Percentiles rank a stretch among this genome's conserved stretches.
Conservation (phyloP, 371 early-diverging fungal species). For the Apophysomyces trapeziformis region DNA sequence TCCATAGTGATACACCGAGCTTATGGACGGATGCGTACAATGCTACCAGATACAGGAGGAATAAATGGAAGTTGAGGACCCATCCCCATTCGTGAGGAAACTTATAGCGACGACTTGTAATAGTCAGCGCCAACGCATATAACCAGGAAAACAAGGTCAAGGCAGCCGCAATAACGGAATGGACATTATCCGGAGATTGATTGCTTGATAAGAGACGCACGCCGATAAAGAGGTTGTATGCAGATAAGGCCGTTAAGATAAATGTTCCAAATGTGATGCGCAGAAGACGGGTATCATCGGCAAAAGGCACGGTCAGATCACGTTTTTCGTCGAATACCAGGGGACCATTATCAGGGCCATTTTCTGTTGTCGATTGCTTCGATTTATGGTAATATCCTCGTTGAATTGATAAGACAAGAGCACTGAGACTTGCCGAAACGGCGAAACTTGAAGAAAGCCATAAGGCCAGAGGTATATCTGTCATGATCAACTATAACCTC, state of each 20-base stretch:
- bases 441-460: constrained; percentile 17
- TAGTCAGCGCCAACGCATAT: constrained; percentile 18
- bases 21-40: constrained; percentile 3
- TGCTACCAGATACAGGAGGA: constrained; percentile 8
- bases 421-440: constrained; percentile 16
- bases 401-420: constrained; percentile 22
- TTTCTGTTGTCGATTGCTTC: neutral
- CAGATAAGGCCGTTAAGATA: neutral
- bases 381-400: constrained; percentile 12
- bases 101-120: constrained; percentile 18
- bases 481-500: too few relatives aligned
- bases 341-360: too few relatives aligned
- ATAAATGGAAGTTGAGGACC: constrained; percentile 32
- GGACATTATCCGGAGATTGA: neutral
- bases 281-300: constrained; percentile 16
- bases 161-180: neutral
- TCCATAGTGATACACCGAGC: too few relatives aligned
- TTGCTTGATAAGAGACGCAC: neutral
- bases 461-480: neutral
- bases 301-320: constrained; percentile 18
- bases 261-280: constrained; percentile 24
- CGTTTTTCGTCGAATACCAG: constrained; percentile 6
- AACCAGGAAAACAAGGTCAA: constrained; percentile 22
- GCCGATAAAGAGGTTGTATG: constrained; percentile 11
- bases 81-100: constrained; percentile 33